Evolutionary conservation across 345 rosid genomes (phyloP).

Genomic region (Populus pruinosa): DNA sequence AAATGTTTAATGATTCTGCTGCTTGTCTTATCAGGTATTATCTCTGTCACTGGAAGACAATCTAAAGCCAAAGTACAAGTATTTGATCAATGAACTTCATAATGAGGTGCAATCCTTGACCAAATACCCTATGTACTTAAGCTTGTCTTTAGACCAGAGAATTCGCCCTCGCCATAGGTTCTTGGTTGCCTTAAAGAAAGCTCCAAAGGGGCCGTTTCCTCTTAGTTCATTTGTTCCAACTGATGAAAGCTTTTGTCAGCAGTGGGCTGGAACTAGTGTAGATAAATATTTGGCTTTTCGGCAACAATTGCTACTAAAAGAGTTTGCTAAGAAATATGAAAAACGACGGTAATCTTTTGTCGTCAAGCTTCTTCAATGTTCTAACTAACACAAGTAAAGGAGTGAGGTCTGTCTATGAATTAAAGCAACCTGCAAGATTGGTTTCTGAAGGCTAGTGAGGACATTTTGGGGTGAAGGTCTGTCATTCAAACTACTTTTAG

Average conservation of each 20-base stretch:
- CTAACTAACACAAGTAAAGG: background rate
- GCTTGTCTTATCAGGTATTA: constrained; percentile 53
- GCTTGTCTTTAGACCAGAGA: constrained; percentile 89
- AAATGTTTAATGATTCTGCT: constrained; percentile 2
- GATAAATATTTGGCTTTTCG: constrained; percentile 83
- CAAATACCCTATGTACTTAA: constrained; percentile 78
- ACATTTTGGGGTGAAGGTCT: constrained; percentile 2
- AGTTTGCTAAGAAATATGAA: constrained; percentile 71
- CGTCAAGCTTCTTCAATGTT: background rate
- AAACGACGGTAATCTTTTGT: constrained; percentile 30
- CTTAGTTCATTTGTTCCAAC: constrained; percentile 76
- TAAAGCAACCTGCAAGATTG: background rate
- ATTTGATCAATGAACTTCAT: constrained; percentile 76
- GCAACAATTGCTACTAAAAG: constrained; percentile 58
- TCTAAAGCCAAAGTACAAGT: constrained; percentile 85
- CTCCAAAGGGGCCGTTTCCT: constrained; percentile 94
- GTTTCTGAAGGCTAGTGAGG: background rate
- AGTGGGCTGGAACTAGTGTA: constrained; percentile 85
- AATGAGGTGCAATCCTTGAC: constrained; percentile 79
- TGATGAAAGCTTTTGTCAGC: constrained; percentile 80
- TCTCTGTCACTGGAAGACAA: constrained; percentile 90
- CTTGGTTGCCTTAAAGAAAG: constrained; percentile 86
- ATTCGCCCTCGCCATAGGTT: constrained; percentile 90
- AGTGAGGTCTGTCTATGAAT: constrained; percentile 2
- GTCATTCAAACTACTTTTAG: background rate